phyloP scores from a whole-genome alignment of 257 asterid genomes.

The Nicotiana noctiflora region DNA sequence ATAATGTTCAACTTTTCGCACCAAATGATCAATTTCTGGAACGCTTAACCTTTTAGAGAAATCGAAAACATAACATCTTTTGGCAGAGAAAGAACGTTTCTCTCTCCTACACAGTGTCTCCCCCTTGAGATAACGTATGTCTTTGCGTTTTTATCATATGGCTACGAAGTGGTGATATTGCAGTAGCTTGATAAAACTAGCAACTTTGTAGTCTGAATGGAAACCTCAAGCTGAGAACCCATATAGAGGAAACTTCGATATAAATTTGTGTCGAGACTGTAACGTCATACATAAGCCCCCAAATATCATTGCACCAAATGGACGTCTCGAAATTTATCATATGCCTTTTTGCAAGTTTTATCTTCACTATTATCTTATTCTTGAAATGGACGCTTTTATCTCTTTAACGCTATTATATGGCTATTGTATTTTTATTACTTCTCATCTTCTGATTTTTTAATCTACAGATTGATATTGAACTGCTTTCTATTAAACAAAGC shows the following conservation, averaged over 20 bases:
- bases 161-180: not conserved
- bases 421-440: not conserved
- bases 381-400: not conserved
- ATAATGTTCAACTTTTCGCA: not conserved
- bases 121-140: not conserved
- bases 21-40: not conserved
- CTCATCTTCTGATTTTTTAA: not conserved
- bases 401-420: not conserved
- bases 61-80: not conserved
- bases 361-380: not conserved
- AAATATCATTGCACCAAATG: too few relatives aligned
- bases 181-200: not conserved
- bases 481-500: conserved; percentile 78
- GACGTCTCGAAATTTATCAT: too few relatives aligned
- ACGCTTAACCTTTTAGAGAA: not conserved
- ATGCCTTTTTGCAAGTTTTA: not conserved
- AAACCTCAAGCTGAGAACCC: not conserved
- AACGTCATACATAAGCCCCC: not conserved
- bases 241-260: not conserved
- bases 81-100: not conserved
- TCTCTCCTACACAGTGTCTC: not conserved
- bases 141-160: not conserved
- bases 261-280: not conserved
- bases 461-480: conserved; percentile 77
- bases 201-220: not conserved